Evolutionary conservation across 192 early-diverging fungal species (phyloP), one percentile per base, ranked within the genome.

Genomic region (Coemansia sp.): DNA sequence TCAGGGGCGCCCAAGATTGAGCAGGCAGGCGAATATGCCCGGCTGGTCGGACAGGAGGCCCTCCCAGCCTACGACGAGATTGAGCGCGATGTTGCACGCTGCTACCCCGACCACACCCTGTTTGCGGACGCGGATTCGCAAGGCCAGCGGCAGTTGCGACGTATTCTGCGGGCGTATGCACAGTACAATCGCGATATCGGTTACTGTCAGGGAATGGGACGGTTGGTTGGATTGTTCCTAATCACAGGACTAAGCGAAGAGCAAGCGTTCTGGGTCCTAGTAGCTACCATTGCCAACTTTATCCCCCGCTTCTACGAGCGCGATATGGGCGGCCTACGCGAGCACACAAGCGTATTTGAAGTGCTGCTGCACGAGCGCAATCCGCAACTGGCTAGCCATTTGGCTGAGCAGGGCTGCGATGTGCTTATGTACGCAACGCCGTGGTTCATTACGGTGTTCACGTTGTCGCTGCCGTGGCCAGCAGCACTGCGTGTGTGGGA

Each of bases 151-250:
- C 89, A 93, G 71, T 73, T 98, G 21, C 82, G 87, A n/a, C 82
- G 83, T 5, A 80, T 97, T 5, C 77, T 98, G 25, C 85, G 87
- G 44, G 92, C 92, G 0, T 98, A 95, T 64, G 91, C 95, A 1
- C 86, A 93, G 22, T 91, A 94, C 74, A 93, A 97, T 63, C 84
- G 85, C 3, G 65, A 78, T 24, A 74, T 97, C 6, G 96, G 94
- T 27, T 98, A 98, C 74, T 96, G 94, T 68, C 96, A 97, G 70
- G 96, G 96, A 9, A 97, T 97, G 95, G 93, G 94, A 1, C 85
- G 94, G 52, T 60, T 98, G 48, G 96, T 88, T 14, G 94, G 95
- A 0, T 86, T 94, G 80, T 88, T 97, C 76, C 71, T 98, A 53
- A 97, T 97, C 85, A 84, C 90, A 7, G 78, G 78, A 21, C 87